Evolutionary conservation across 768 basidiomycete species (phyloP), one percentile per base, ranked within the genome.

Genomic region (Cyclocybe aegerita): DNA sequence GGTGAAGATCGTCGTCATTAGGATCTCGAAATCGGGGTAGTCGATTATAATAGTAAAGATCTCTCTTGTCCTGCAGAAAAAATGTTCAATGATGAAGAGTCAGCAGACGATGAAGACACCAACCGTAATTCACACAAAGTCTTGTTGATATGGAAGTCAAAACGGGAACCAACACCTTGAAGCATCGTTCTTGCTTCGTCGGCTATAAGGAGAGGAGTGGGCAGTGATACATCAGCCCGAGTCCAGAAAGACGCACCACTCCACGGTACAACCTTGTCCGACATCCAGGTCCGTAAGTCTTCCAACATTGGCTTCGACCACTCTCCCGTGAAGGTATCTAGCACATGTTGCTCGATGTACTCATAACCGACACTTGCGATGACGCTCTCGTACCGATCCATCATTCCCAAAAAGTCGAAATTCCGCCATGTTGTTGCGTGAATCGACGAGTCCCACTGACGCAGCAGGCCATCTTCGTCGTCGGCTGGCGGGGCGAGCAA

Each of bases 1-100:
- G 23, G 23, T 23, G 4, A 23, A 23, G 23, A 23, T 23, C 23
- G 23, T 23, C 23, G 23, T 2, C 23, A 23, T 23, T 23, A 23
- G 23, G 23, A 23, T 23, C 23, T 23, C 23, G 0, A 94, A 96
- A 53, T 94, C 90, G 0, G 96, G 94, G 59, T 83, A 95, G 60
- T 96, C 92, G 48, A 98, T 85, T 50, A 98, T 96, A 49, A 98
- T 97, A 57, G 96, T 93, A 62, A 97, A 98, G 14, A 98, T 87
- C 65, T 98, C 95, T 43, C 73, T 76, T 50, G 83, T 87, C 32
- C 85, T 86, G 53, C 12, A 12, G 12, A 35, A 7, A 15, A 46
- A 5, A 23, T 23, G 23, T 12, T n/a, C 11, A 47, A 17, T n/a
- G 16, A 42, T 14, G 16, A 15, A 15, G 7, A 29, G 36, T 46